phyloP scores from a whole-genome alignment of 306 rosid species.

The Chamaecrista fasciculata region DNA sequence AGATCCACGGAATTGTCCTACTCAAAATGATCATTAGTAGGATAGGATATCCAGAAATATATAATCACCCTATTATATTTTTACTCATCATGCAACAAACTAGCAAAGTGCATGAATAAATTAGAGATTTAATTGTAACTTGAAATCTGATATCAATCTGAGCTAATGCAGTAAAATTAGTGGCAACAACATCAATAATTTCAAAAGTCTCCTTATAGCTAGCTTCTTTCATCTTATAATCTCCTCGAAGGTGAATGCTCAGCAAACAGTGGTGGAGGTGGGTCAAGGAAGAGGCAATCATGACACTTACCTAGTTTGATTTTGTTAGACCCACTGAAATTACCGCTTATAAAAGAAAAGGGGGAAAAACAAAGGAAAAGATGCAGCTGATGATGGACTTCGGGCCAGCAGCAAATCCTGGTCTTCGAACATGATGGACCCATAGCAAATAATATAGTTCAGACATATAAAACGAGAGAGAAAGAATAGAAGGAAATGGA shows the following conservation, averaged over 20 bases:
- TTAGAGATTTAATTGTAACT: slow-evolving; percentile 4
- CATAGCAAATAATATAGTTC: too few species aligned
- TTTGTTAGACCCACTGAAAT: too few species aligned
- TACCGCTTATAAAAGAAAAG: too few species aligned
- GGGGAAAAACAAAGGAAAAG: too few species aligned
- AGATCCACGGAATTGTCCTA: slow-evolving; percentile 69
- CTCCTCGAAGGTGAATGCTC: not conserved
- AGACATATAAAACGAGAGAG: too few species aligned
- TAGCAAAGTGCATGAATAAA: slow-evolving; percentile 15
- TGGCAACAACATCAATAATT: slow-evolving; percentile 9
- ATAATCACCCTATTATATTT: slow-evolving; percentile 10
- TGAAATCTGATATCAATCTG: not conserved
- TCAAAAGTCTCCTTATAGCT: not conserved
- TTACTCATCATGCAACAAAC: not conserved
- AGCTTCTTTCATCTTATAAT: slow-evolving; percentile 13
- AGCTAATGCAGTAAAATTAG: slow-evolving; percentile 19
- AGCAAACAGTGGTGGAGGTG: not conserved
- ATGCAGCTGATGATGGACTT: too few species aligned
- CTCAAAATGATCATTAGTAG: slow-evolving; percentile 25
- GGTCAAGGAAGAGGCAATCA: not conserved
- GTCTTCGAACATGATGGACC: too few species aligned
- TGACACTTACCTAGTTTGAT: not conserved
- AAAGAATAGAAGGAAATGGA: too few species aligned
- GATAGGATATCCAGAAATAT: slow-evolving; percentile 22
- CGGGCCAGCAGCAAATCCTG: too few species aligned